phyloP scores from a whole-genome alignment of 2,329 filamentous ascomycete species.

The Aspergillus ruber region DNA sequence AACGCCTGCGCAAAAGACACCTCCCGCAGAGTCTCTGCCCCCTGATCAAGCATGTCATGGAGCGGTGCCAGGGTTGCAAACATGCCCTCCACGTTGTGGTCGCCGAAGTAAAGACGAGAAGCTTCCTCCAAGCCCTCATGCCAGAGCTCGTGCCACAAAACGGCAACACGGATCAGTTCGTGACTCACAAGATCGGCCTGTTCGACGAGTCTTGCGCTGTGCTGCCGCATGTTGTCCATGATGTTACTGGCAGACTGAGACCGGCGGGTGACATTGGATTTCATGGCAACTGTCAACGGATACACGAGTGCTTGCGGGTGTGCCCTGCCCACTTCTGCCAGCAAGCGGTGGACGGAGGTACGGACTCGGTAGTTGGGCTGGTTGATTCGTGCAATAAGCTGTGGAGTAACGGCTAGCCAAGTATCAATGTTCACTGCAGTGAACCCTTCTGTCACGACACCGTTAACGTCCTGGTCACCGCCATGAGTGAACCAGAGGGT shows the following conservation, averaged over 20 bases:
- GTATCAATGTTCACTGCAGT: conserved; percentile 90
- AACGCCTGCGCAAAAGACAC: conserved; percentile 98
- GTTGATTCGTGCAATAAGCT: conserved; percentile 94
- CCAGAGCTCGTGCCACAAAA: conserved; percentile 98
- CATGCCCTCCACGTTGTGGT: conserved; percentile 97
- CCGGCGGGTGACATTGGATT: conserved; percentile 78
- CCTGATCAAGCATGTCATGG: conserved; percentile 83
- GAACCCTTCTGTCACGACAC: conserved; percentile 83
- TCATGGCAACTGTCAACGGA: conserved; percentile 95
- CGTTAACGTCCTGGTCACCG: conserved; percentile 78
- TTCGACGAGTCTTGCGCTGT: conserved; percentile 85
- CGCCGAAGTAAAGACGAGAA: conserved; percentile 91
- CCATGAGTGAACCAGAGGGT: conserved; percentile 97
- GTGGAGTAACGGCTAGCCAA: conserved; percentile 96
- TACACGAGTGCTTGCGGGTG: conserved; percentile 97
- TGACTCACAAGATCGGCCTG: conserved; percentile 93
- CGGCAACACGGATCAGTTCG: conserved; percentile 92
- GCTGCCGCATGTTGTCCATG: conserved; percentile 96
- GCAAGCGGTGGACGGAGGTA: conserved; percentile 81
- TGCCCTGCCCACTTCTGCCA: conserved; percentile 85
- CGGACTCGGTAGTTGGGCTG: conserved; percentile 86
- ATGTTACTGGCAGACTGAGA: conserved; percentile 85
- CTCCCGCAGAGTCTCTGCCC: conserved; percentile 87
- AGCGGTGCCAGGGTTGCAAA: conserved; percentile 83
- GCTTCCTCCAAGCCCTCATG: conserved; percentile 97